Percentiles rank a stretch among this genome's conserved stretches.
These are phyloP conservation scores for Calonectria ilicicola DNA, from an alignment of 2,329 filamentous ascomycete genomes.

Conservation along the genomic window DNA sequence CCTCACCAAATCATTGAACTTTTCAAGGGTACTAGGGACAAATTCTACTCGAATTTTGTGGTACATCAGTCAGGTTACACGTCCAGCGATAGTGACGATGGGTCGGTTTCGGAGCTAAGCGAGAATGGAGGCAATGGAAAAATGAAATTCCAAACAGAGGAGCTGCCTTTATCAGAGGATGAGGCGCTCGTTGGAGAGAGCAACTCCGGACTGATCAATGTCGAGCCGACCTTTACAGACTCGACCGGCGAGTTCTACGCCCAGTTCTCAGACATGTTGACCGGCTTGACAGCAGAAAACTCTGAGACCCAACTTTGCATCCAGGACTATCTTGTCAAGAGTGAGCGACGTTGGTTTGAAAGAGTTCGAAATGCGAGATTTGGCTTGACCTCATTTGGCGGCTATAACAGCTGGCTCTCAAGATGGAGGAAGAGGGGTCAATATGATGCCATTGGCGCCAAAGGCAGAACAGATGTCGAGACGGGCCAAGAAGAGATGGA, in stretches of 20 bases:
- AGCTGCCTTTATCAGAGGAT: no score
- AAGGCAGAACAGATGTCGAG: background rate
- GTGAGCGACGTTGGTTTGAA: background rate
- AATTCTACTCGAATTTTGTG: background rate
- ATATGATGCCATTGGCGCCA: background rate
- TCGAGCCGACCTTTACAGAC: background rate
- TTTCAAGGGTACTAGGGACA: background rate
- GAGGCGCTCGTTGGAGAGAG: background rate
- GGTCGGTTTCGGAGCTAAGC: background rate
- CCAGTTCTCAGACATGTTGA: background rate
- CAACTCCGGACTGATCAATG: background rate
- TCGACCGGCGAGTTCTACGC: background rate
- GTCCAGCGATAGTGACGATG: background rate
- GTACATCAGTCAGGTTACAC: background rate
- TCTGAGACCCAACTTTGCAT: background rate
- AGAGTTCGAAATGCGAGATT: background rate
- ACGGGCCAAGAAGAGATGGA: background rate
- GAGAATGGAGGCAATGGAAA: background rate
- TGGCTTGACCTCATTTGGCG: background rate
- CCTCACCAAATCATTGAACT: background rate
- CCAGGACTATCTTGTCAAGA: background rate
- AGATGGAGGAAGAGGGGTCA: background rate
- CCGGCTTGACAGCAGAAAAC: background rate
- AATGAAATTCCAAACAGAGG: background rate
- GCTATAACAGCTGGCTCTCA: background rate